These are phyloP conservation scores for Fusarium oligoseptatum DNA, from an alignment of 2,329 filamentous ascomycete species.

Conservation along the genomic window DNA sequence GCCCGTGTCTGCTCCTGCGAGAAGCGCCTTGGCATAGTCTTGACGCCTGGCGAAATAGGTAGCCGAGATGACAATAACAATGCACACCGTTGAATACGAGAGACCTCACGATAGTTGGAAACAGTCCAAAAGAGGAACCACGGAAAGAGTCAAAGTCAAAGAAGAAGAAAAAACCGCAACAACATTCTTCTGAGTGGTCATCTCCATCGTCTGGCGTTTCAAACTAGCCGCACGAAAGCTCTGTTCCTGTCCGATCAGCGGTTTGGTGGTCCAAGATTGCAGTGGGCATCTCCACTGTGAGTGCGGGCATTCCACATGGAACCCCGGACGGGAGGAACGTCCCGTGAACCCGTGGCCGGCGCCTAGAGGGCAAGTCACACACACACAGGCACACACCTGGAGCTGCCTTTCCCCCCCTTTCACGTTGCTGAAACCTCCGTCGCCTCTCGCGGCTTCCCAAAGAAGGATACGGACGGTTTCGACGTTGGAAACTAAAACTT, in stretches of 20 bases:
- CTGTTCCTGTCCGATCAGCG: slow-evolving; percentile 14
- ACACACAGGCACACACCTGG: background rate
- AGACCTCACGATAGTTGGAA: slow-evolving; percentile 10
- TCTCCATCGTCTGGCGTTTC: slow-evolving; percentile 30
- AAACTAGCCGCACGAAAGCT: slow-evolving; percentile 24
- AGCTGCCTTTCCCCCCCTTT: background rate
- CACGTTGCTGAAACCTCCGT: slow-evolving; percentile 26
- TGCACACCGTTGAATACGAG: slow-evolving; percentile 1
- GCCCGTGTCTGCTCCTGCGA: background rate
- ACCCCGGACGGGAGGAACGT: slow-evolving; percentile 24
- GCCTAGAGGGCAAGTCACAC: background rate
- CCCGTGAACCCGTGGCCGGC: slow-evolving; percentile 9
- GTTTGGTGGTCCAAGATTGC: slow-evolving; percentile 4
- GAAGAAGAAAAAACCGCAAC: background rate
- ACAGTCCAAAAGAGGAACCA: background rate
- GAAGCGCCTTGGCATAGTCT: background rate
- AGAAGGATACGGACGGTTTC: slow-evolving; percentile 1
- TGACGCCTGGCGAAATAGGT: slow-evolving; percentile 1
- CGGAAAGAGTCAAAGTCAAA: background rate
- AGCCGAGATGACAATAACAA: slow-evolving; percentile 14
- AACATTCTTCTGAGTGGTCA: slow-evolving; percentile 4
- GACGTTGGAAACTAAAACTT: slow-evolving; percentile 9
- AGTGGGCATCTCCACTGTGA: background rate
- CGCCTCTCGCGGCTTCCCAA: slow-evolving; percentile 17
- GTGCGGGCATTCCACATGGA: slow-evolving; percentile 13